phyloP scores from a whole-genome alignment of 2,329 filamentous ascomycete genomes.

The Penicillium sp. region DNA sequence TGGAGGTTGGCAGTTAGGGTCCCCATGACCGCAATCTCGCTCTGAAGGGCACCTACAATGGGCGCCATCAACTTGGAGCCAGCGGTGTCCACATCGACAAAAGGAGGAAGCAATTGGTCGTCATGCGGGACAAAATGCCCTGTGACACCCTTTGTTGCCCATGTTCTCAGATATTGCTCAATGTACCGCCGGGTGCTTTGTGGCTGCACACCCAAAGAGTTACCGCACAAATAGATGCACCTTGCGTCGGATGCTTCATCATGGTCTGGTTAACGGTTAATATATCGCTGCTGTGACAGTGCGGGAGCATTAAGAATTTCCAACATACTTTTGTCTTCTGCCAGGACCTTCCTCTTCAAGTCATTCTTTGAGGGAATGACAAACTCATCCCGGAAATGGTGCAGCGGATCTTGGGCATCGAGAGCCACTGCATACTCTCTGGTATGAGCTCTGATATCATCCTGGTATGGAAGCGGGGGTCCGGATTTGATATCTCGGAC shows the following conservation, averaged over 20 bases:
- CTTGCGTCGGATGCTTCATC: constrained; percentile 43
- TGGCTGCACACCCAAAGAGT: constrained; percentile 84
- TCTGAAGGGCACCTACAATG: constrained; percentile 69
- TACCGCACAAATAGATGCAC: constrained; percentile 81
- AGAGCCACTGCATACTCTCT: constrained; percentile 48
- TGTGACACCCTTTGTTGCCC: constrained; percentile 79
- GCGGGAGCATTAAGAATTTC: background rate
- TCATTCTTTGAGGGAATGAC: constrained; percentile 73
- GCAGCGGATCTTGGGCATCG: constrained; percentile 61
- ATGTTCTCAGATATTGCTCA: constrained; percentile 72
- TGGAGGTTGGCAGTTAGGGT: constrained; percentile 80
- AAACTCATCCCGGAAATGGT: constrained; percentile 66
- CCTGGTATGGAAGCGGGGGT: constrained; percentile 29
- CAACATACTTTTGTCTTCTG: constrained; percentile 28
- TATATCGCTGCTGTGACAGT: background rate
- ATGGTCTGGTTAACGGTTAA: background rate
- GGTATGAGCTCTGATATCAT: constrained; percentile 35
- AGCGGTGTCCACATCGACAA: constrained; percentile 76
- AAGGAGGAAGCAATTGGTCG: constrained; percentile 67
- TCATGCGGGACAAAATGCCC: constrained; percentile 74
- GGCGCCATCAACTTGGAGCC: constrained; percentile 68
- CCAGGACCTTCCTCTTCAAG: constrained; percentile 62
- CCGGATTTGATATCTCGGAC: constrained; percentile 27
- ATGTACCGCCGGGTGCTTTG: constrained; percentile 64
- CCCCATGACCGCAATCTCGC: constrained; percentile 85